Conservation (phyloP, 495 filamentous ascomycete species). For the Penicillium canariense region DNA sequence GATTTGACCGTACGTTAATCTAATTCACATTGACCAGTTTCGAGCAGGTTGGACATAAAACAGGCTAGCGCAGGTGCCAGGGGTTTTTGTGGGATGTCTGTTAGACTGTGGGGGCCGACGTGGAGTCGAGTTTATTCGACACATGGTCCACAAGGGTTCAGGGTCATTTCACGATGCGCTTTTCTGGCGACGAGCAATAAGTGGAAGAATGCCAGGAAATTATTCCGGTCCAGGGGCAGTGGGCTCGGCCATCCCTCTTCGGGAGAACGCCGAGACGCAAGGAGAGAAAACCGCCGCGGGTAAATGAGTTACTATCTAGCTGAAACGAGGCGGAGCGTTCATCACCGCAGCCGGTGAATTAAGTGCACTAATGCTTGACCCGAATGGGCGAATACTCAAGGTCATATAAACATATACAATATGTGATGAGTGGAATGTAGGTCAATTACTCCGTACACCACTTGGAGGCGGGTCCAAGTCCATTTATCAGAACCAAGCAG, state of each 20-base stretch:
- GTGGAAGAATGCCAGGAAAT: slow-evolving; percentile 18
- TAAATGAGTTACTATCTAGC: slow-evolving; percentile 20
- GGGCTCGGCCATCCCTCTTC: slow-evolving; percentile 12
- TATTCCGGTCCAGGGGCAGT: slow-evolving; percentile 15
- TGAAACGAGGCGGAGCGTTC: slow-evolving; percentile 25
- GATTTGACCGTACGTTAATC: slow-evolving; percentile 7
- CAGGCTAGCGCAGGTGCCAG: background rate
- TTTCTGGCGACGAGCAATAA: background rate
- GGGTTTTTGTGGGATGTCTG: background rate
- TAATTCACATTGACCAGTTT: slow-evolving; percentile 2
- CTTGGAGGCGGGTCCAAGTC: background rate
- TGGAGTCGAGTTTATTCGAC: slow-evolving; percentile 2
- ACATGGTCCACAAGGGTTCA: slow-evolving; percentile 10
- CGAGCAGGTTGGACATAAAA: background rate
- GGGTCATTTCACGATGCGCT: slow-evolving; percentile 7
- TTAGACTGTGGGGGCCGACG: background rate
- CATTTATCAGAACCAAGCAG: background rate
- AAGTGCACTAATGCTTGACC: slow-evolving; percentile 7
- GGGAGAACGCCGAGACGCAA: slow-evolving; percentile 13
- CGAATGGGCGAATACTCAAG: slow-evolving; percentile 1
- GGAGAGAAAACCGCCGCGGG: background rate
- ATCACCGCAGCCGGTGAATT: slow-evolving; percentile 5
- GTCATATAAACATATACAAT: background rate
- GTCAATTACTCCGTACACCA: slow-evolving; percentile 6
- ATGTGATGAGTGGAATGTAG: background rate